A percentile compares a stretch with the other conserved stretches of the same genome.
Conservation (phyloP, 768 basidiomycete species). For the Strobilomyces echinocephalus region DNA sequence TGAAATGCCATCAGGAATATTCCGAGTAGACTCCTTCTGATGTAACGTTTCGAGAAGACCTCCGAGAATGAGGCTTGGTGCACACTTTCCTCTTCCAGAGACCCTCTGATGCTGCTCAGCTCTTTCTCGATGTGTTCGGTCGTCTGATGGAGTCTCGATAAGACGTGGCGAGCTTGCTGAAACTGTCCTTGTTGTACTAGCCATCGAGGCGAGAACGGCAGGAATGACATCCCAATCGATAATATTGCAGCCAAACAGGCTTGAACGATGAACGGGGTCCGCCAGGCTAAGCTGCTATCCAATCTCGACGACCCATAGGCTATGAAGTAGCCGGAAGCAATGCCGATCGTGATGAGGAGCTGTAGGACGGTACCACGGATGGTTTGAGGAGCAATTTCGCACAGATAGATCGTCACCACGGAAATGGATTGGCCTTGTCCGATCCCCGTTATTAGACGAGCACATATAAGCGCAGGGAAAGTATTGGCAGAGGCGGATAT, state of each 20-base stretch:
- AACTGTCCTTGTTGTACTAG: constrained; percentile 31
- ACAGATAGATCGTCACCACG: constrained; percentile 36
- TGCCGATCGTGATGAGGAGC: constrained; percentile 40
- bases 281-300: constrained; percentile 24
- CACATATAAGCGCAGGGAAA: constrained; percentile 39
- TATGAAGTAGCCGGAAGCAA: constrained; percentile 33
- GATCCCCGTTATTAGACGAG: constrained; percentile 41
- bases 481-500: constrained; percentile 35
- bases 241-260: constrained; percentile 16
- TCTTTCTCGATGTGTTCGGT: constrained; percentile 18
- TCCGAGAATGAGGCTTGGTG: constrained; percentile 18
- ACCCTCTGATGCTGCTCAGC: constrained; percentile 15
- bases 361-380: constrained; percentile 41
- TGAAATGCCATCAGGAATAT: constrained; percentile 43
- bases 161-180: constrained; percentile 30
- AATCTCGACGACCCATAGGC: constrained; percentile 24
- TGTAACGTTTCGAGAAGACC: constrained; percentile 27
- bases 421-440: constrained; percentile 46
- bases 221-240: constrained; percentile 21
- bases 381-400: constrained; percentile 40
- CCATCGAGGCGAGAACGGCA: constrained; percentile 23
- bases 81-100: constrained; percentile 20
- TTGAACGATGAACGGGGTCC: constrained; percentile 26
- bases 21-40: constrained; percentile 36
- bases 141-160: constrained; percentile 16